phyloP scores from a whole-genome alignment of 495 filamentous ascomycete species.

The Annulohypoxylon moriforme region DNA sequence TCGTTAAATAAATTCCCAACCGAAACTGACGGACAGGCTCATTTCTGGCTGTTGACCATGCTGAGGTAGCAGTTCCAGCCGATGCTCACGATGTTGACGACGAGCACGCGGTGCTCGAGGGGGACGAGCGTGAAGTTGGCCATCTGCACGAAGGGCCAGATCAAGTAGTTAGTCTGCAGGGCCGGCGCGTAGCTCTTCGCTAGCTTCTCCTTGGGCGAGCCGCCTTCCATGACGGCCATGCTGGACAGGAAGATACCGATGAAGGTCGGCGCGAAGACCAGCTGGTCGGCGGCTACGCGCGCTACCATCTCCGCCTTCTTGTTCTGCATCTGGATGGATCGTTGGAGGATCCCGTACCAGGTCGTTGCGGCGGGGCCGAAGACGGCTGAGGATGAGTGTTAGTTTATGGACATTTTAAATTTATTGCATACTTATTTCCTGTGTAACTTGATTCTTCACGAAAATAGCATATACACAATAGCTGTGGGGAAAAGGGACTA shows the following conservation, averaged over 20 bases:
- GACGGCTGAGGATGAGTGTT: conserved; percentile 65
- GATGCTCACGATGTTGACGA: conserved; percentile 84
- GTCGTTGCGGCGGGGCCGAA: conserved; percentile 92
- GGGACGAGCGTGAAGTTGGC: conserved; percentile 93
- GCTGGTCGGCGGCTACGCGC: conserved; percentile 85
- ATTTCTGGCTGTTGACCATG: conserved; percentile 47
- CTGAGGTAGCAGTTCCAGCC: conserved; percentile 98
- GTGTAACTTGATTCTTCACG: background rate
- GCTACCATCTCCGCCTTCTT: conserved; percentile 78
- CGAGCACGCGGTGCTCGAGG: conserved; percentile 82
- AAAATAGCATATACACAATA: no score
- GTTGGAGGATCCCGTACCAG: conserved; percentile 83
- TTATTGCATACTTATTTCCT: background rate
- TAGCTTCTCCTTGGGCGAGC: conserved; percentile 75
- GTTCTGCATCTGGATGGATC: conserved; percentile 71
- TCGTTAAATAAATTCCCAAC: no score
- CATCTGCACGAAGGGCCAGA: conserved; percentile 93
- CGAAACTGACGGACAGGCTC: no score
- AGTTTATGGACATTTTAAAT: conserved; percentile 12
- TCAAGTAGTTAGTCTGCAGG: conserved; percentile 85
- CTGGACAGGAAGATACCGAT: conserved; percentile 83
- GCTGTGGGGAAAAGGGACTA: background rate
- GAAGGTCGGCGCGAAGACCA: conserved; percentile 85
- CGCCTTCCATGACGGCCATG: conserved; percentile 91
- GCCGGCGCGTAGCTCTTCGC: conserved; percentile 72